Evolutionary conservation across 2,329 filamentous ascomycete species (phyloP), one percentile per base, ranked within the genome.

Genomic region (Stromatinia cepivora): DNA sequence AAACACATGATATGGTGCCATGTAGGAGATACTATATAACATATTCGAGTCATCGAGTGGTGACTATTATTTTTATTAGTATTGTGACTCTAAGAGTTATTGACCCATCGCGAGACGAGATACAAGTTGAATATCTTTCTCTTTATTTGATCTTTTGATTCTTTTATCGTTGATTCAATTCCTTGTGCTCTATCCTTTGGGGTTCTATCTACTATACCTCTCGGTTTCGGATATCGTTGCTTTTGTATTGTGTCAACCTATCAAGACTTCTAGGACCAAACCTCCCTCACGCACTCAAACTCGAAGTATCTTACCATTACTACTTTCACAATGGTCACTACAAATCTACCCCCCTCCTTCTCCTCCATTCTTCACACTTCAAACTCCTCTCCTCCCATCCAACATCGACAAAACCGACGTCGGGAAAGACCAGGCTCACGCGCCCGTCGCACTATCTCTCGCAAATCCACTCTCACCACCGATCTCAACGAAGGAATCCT

Each of bases 391-490:
- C 75, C 73, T 20, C 59, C 59, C 0, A 48, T 48, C 0, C 70
- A 76, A 45, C 76, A 77, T 54, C 76, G 76, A 31, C 75, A 75
- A 59, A 78, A 78, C 25, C 70, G 76, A 34, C 75, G 76, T 39
- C 71, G 77, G 64, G 76, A 78, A 70, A 73, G 77, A 50, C 77
- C 77, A 42, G 76, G 77, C 48, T 76, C 76, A 20, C 70, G 77
- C 20, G 73, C 76, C 52, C 76, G 76, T 54, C 73, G 76, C n/a
- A 73, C 73, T 11, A 70, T 75, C 15, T 73, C 71, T 50, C 73
- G 76, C 57, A 77, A 76, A 66, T 69, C 72, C 20, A 73, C 70
- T 57, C 64, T 75, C 10, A 70, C 73, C 54, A 62, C 69, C 36
- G 76, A 77, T 46, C 72, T 67, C 59, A 62, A 70, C 28, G 76